These are phyloP conservation scores for Fusarium sp. DNA, from an alignment of 2,329 filamentous ascomycete genomes.

Conservation along the genomic window DNA sequence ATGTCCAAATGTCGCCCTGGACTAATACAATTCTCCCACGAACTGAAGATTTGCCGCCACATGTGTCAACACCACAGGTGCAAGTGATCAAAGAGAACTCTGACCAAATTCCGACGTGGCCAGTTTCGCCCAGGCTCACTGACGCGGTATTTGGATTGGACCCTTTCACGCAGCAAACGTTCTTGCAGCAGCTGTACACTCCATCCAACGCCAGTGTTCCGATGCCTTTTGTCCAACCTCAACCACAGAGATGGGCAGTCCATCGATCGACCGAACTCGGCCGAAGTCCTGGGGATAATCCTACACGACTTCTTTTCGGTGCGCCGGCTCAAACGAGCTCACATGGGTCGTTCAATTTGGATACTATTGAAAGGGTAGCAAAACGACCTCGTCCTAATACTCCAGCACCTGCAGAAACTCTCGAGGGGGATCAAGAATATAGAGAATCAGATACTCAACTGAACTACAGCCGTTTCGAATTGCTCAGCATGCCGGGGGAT, in stretches of 20 bases:
- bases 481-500: constrained; percentile 2
- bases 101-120: constrained; percentile 30
- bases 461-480: constrained; percentile 40
- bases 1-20: constrained; percentile 1
- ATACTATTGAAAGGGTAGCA: constrained; percentile 51
- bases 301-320: constrained; percentile 9
- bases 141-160: constrained; percentile 31
- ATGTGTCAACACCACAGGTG: constrained; percentile 56
- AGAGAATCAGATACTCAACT: constrained; percentile 47
- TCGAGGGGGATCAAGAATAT: constrained; percentile 63
- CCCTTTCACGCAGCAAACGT: constrained; percentile 55
- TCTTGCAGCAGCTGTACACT: constrained; percentile 56
- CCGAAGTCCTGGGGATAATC: constrained; percentile 19
- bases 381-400: constrained; percentile 60
- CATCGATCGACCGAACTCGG: constrained; percentile 11
- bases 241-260: constrained; percentile 29
- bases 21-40: not conserved
- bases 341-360: constrained; percentile 23
- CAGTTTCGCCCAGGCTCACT: constrained; percentile 35
- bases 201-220: constrained; percentile 42
- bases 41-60: constrained; percentile 29
- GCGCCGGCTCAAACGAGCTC: constrained; percentile 23
- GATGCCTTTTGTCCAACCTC: constrained; percentile 27
- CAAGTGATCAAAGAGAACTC: constrained; percentile 61
- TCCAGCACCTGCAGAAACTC: constrained; percentile 55